phyloP scores from a whole-genome alignment of 2,329 filamentous ascomycete species.

The Metarhizium album region DNA sequence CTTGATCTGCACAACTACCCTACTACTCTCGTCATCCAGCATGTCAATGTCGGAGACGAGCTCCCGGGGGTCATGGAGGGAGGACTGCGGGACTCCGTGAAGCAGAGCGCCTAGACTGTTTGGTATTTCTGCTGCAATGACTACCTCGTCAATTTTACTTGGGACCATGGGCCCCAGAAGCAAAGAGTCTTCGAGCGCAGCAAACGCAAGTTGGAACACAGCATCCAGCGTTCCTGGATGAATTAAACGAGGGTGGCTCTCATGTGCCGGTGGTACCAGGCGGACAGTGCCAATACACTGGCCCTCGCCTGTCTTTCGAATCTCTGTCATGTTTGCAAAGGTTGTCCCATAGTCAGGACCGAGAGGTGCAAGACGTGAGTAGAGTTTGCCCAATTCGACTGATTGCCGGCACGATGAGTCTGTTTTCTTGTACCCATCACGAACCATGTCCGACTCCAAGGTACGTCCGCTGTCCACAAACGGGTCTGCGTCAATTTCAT shows the following conservation, averaged over 20 bases:
- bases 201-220: conserved; percentile 12
- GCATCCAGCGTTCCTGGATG: conserved; percentile 15
- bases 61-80: not conserved
- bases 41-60: not conserved
- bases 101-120: not conserved
- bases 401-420: conserved; percentile 7
- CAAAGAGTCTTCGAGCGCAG: not conserved
- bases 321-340: conserved; percentile 13
- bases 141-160: not conserved
- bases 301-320: conserved; percentile 3
- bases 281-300: not conserved
- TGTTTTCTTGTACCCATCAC: not conserved
- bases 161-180: not conserved
- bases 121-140: not conserved
- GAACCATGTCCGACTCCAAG: not conserved
- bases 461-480: not conserved
- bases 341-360: conserved; percentile 15
- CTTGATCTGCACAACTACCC: not conserved
- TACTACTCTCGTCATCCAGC: not conserved
- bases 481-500: not conserved
- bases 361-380: conserved; percentile 14
- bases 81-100: conserved; percentile 19
- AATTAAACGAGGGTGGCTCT: conserved; percentile 1
- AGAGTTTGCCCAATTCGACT: conserved; percentile 11
- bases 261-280: not conserved